Evolutionary conservation across 495 filamentous ascomycete genomes (phyloP), one percentile per base, ranked within the genome.

Genomic region (Immersiella caudata): DNA sequence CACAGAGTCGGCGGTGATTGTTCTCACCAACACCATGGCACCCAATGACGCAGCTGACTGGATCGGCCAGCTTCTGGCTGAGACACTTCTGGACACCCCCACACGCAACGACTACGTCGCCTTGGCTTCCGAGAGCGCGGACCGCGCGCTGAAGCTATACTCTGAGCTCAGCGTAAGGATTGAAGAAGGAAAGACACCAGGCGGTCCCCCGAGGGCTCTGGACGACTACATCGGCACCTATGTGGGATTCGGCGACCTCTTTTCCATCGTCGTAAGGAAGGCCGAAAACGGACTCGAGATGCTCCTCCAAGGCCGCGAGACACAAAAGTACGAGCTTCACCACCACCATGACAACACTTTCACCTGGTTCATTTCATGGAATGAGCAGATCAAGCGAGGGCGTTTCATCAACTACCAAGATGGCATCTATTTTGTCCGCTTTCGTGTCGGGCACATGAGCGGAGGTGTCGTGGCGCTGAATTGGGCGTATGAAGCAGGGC

Each of bases 301-400:
- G 24, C 16, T 16, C 7, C 18, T 27, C 22, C 25, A 59, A 16
- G 56, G 56, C 1, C 26, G 22, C 56, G 21, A 26, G 6, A 6
- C 21, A 1, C 21, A 22, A 26, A 11, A 11, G 14, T 59, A 29
- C 56, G 3, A 33, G 24, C 26, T 59, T 21, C 25, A 59, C 3
- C 56, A 59, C 26, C 26, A 59, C 56, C 56, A 59, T 16, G 21
- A 33, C 16, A 25, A 59, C n/a, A 26, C 26, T 1, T 59, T 59
- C n/a, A 26, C 56, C 8, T 59, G 56, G 56, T n/a, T 26, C 26
- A 26, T 22, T 3, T 12, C 21, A 22, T 27, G 24, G 12, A 26
- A 59, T 16, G 56, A 22, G 16, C 21, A 59, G 25, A 26, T 27
- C 25, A 29, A 33, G 18, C 9, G 26, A 12, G 56, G 21, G 6